phyloP scores from a whole-genome alignment of 1,139 yeast species.

The Pichia sp. region DNA sequence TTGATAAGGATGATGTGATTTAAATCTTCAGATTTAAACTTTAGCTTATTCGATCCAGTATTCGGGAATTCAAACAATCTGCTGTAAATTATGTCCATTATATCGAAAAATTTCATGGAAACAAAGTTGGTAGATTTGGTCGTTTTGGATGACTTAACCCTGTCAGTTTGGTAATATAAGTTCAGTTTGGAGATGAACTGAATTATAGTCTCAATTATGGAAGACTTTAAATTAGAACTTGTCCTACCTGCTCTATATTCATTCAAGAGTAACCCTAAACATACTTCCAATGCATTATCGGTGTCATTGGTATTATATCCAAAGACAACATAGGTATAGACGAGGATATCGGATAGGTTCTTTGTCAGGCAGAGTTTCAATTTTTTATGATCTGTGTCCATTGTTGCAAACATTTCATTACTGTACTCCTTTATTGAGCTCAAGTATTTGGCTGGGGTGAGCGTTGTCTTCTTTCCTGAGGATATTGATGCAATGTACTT shows the following conservation, averaged over 20 bases:
- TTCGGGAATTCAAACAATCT: slow-evolving; percentile 22
- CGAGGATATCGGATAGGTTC: slow-evolving; percentile 25
- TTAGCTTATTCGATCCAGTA: no score
- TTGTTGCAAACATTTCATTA: slow-evolving; percentile 14
- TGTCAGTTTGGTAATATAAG: slow-evolving; percentile 23
- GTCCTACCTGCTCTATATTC: slow-evolving; percentile 18
- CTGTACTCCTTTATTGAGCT: slow-evolving; percentile 16
- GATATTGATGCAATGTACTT: slow-evolving; percentile 19
- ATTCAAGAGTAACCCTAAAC: slow-evolving; percentile 18
- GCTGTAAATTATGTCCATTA: slow-evolving; percentile 18
- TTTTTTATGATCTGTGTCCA: slow-evolving; percentile 25
- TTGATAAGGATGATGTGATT: slow-evolving; percentile 13
- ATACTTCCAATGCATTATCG: slow-evolving; percentile 19
- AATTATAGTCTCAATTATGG: slow-evolving; percentile 23
- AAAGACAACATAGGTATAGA: slow-evolving; percentile 24
- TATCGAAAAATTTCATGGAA: slow-evolving; percentile 23
- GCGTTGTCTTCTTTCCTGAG: slow-evolving; percentile 16
- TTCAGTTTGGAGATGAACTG: slow-evolving; percentile 26
- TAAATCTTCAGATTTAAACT: slow-evolving; percentile 7
- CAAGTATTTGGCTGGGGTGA: slow-evolving; percentile 18
- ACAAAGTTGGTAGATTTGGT: slow-evolving; percentile 24
- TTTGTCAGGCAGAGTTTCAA: slow-evolving; percentile 24
- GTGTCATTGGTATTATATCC: slow-evolving; percentile 22
- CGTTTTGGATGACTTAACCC: slow-evolving; percentile 14
- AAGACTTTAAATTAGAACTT: slow-evolving; percentile 17